Evolutionary conservation across 305 asterid genomes (phyloP), one percentile per base, ranked within the genome.

Genomic region (Plantago coronopus): DNA sequence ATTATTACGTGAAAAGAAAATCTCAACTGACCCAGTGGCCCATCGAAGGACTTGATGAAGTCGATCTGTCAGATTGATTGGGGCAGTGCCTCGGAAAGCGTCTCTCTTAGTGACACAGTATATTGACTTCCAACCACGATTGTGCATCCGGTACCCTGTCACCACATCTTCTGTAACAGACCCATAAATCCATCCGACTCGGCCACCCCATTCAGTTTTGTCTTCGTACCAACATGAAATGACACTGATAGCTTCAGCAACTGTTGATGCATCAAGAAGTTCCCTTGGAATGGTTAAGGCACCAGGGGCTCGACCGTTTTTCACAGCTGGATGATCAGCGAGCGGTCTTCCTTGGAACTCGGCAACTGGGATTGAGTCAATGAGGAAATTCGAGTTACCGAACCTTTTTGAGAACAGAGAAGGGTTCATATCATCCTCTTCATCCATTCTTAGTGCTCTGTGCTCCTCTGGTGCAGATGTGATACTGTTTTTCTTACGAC

Each of bases 41-140:
- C 98, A 91, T 4, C 98, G 86, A 5, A 91, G 97, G 31, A 91
- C 98, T 67, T 91, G 98, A 67, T 91, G 98, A 57, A 91, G 98
- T 77, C 98, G 63, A 58, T 91, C 98, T 0, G 95, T 91, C 62
- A 91, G 77, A 70, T 91, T 91, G 60, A 91, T 91, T 0, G 97
- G 98, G 20, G 98, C 98, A 3, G 97, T 86, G 13, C 98, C 98
- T 1, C 98, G 97, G 54, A 91, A 91, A 38, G 98, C 98, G n/a
- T 91, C 98, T 59, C 98, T 59, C 47, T 88, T 91, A 0, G 98
- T 91, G 10, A 91, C 97, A 56, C 98, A 91, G 17, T 91, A 91
- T 0, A 91, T 78, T 2, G 97, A 91, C 66, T 66, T 84, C 98
- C 98, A 91, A 1, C 98, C 98, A 0, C 98, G 85, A 53, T 91